Conservation (phyloP, 257 asterid species). For the Solanum sitiens region DNA sequence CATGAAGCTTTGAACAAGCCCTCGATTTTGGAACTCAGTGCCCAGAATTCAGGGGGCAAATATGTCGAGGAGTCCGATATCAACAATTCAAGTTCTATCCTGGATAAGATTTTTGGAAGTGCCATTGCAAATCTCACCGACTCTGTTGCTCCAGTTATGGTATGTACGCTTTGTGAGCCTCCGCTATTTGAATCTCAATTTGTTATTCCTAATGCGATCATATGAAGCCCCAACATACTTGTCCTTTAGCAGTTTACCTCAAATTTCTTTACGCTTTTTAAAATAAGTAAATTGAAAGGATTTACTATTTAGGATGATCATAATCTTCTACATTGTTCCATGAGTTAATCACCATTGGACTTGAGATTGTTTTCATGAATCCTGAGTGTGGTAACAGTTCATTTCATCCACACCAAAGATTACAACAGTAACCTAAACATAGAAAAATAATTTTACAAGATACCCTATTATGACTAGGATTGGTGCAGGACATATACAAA, state of each 20-base stretch:
- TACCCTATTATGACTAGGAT: background rate
- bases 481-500: background rate
- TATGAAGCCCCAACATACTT: background rate
- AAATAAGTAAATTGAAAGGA: background rate
- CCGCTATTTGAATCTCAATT: background rate
- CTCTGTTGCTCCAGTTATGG: constrained; percentile 33
- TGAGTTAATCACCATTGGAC: background rate
- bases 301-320: background rate
- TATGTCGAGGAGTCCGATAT: constrained; percentile 24
- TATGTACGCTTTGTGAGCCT: background rate
- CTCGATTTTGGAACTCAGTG: constrained; percentile 17
- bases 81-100: constrained; percentile 35
- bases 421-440: background rate
- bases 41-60: constrained; percentile 24
- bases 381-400: background rate
- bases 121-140: constrained; percentile 29
- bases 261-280: background rate
- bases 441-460: background rate
- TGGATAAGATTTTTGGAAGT: constrained; percentile 57
- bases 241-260: background rate
- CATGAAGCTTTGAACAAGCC: constrained; percentile 28
- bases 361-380: background rate
- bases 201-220: background rate
- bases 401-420: background rate
- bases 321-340: background rate